These are phyloP conservation scores for Salix viminalis DNA, from an alignment of 345 rosid species.

Conservation along the genomic window DNA sequence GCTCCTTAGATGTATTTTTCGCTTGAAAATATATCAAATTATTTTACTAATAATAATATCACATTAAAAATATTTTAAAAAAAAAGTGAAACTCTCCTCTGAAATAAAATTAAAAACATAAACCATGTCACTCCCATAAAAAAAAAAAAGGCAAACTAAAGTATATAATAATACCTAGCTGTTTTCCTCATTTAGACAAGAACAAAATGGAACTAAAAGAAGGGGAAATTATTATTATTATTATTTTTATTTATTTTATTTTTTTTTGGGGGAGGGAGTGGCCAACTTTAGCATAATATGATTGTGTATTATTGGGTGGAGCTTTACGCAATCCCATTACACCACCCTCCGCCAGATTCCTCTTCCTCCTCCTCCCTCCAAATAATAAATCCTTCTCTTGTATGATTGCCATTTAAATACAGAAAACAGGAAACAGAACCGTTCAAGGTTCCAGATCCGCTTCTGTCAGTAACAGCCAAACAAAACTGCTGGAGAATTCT, in stretches of 20 bases:
- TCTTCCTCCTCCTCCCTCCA: background rate
- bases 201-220: background rate
- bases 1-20: too few species aligned
- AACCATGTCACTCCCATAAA: too few species aligned
- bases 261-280: background rate
- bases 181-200: background rate
- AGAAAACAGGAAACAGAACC: background rate
- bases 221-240: too few species aligned
- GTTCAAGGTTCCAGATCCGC: background rate
- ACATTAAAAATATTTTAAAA: too few species aligned
- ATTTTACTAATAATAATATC: too few species aligned
- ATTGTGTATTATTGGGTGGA: constrained; percentile 37
- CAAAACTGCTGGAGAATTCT: background rate
- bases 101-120: too few species aligned
- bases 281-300: constrained; percentile 14
- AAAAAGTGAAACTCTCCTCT: too few species aligned
- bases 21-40: too few species aligned
- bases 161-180: background rate
- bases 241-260: too few species aligned
- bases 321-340: constrained; percentile 45
- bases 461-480: background rate
- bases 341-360: constrained; percentile 12
- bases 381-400: background rate
- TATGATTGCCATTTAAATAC: background rate
- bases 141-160: too few species aligned